A percentile compares a stretch with the other conserved stretches of the same genome.
These are phyloP conservation scores for Helicostylum pulchrum DNA, from an alignment of 192 early-diverging fungal genomes.

Conservation along the genomic window DNA sequence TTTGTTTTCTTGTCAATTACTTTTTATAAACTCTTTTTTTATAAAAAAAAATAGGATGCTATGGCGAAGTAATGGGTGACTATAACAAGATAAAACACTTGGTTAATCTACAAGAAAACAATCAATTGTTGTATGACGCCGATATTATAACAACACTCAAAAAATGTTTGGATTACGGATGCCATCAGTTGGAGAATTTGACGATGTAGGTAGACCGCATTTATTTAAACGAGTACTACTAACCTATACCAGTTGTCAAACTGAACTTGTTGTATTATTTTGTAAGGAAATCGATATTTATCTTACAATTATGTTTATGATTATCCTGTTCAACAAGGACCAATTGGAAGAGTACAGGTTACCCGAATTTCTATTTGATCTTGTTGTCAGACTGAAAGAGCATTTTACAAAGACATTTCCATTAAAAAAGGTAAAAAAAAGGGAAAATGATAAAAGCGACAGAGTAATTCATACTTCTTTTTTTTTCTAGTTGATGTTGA, in stretches of 20 bases:
- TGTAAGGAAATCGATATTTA: conserved; percentile 45
- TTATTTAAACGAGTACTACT: neutral
- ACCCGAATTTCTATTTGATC: conserved; percentile 61
- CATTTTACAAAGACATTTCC: conserved; percentile 69
- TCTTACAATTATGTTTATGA: conserved; percentile 62
- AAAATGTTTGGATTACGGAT: conserved; percentile 54
- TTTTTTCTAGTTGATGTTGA: conserved; percentile 41
- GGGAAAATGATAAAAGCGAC: neutral
- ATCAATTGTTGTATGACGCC: conserved; percentile 51
- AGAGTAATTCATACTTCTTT: neutral
- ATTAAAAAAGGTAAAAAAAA: conserved; percentile 59
- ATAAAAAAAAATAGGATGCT: conserved; percentile 18
- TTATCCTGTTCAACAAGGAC: conserved; percentile 41
- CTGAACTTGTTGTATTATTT: neutral
- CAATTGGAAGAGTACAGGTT: conserved; percentile 36
- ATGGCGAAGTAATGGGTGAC: conserved; percentile 6
- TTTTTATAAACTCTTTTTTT: conserved; percentile 46
- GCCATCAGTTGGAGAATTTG: conserved; percentile 46
- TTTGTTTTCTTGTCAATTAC: neutral
- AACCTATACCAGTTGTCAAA: neutral
- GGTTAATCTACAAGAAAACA: conserved; percentile 28
- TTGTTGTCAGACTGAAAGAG: conserved; percentile 62
- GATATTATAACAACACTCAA: conserved; percentile 59
- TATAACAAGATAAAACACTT: neutral
- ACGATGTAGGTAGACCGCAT: conserved; percentile 15